These are phyloP conservation scores for Coemansia umbellata DNA, from an alignment of 192 early-diverging fungal genomes.

Conservation along the genomic window DNA sequence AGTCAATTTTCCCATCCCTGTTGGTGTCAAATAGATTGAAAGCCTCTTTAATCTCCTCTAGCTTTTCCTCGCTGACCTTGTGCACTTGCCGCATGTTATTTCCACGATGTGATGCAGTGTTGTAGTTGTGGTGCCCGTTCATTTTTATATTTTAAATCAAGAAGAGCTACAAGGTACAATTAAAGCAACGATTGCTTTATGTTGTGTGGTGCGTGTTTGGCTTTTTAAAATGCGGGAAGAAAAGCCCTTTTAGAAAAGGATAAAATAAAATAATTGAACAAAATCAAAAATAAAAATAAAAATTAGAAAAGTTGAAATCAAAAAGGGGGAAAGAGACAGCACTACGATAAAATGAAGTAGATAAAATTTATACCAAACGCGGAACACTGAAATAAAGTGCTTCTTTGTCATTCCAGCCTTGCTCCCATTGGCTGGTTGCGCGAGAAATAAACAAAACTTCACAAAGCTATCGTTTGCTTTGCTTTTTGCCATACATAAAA, in stretches of 20 bases:
- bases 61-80: conserved; percentile 66
- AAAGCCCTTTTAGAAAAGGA: neutral
- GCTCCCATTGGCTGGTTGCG: neutral
- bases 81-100: conserved; percentile 2
- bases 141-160: no score
- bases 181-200: neutral
- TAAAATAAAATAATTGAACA: conserved; percentile 1
- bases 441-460: conserved; percentile 7
- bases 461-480: no score
- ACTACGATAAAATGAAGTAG: neutral
- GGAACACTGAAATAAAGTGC: no score
- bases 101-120: conserved; percentile 25
- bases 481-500: no score
- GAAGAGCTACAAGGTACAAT: neutral
- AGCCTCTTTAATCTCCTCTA: conserved; percentile 59
- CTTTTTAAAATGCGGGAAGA: no score
- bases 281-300: conserved; percentile 1
- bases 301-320: neutral
- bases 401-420: neutral
- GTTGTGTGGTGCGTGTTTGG: neutral
- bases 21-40: conserved; percentile 64
- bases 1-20: conserved; percentile 68
- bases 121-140: conserved; percentile 18
- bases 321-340: neutral
- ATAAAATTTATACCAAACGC: no score